Base-by-base conservation (phyloP, 106 monocot genomes). In the Apostasia shenzhenica region DNA sequence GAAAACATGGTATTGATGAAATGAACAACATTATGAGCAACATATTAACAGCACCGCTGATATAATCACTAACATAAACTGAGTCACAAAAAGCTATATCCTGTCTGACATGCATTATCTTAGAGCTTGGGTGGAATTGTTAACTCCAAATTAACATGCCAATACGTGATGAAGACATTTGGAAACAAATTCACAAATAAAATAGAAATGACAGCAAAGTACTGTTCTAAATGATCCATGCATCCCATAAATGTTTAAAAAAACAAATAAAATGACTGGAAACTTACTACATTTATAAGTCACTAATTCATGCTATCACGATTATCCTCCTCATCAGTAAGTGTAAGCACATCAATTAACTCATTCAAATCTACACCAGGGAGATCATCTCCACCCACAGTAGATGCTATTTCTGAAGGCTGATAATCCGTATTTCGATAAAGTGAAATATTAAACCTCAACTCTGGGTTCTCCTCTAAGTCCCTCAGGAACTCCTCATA, bases 401-500 rank as follows among this genome's bases (percentile, higher is more conserved):
- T 82, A 5, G 93, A 88, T n/a, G 83, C 81, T 58, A 81, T 85
- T 68, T 94, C 91, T 0, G 84, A 89, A 13, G 80, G 83, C 60
- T 82, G 66, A 54, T 79, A 78, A 9, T 91, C 81, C 13, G 89
- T 83, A 61, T 95, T 79, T 13, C 70, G 79, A 68, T 95, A 95
- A 45, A 92, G 46, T 4, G 86, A 82, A 2, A 95, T 81, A 55
- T 89, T 80, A 48, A 91, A 83, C 69, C 78, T 79, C 66, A 84
- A 39, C 6, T 82, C 89, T 3, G 91, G 88, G 61, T 95, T 82
- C 78, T 86, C 84, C 76, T 92, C 95, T 61, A 92, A 55, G 2
- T 92, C 89, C 67, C 60, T 77, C 68, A 95, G 54, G 61, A 95
- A 95, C 60, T 75, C 72, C 73, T 89, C 86, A 69, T 89, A 92